Evolutionary conservation across 2,329 filamentous ascomycete species (phyloP).

Genomic region (Polytolypa hystricis): DNA sequence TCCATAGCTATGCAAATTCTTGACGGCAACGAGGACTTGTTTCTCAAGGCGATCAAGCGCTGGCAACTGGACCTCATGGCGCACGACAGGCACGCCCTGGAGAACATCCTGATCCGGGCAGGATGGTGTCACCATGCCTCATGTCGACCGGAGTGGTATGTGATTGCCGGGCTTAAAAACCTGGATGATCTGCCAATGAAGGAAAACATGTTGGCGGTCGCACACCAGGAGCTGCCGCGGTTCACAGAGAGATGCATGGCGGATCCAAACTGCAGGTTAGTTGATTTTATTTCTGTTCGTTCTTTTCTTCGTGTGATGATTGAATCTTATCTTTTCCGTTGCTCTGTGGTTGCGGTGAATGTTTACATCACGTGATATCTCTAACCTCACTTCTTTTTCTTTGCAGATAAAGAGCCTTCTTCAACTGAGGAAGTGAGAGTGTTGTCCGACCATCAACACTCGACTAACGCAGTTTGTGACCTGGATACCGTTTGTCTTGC

Average conservation of each 20-base stretch:
- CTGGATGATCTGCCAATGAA: constrained; percentile 1
- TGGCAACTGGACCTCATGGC: constrained; percentile 6
- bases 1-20: constrained; percentile 5
- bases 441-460: too few species aligned
- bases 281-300: not conserved
- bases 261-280: constrained; percentile 4
- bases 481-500: too few species aligned
- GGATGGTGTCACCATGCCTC: constrained; percentile 6
- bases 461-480: too few species aligned
- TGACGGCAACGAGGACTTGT: constrained; percentile 9
- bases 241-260: not conserved
- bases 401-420: too few species aligned
- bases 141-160: constrained; percentile 1
- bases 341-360: too few species aligned
- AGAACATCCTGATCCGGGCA: constrained; percentile 6
- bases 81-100: constrained; percentile 1
- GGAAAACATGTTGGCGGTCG: not conserved
- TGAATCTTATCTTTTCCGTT: too few species aligned
- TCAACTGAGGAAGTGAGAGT: too few species aligned
- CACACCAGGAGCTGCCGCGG: constrained; percentile 4
- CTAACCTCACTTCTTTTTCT: too few species aligned
- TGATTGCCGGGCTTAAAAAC: constrained; percentile 1
- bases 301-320: not conserved
- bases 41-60: constrained; percentile 5
- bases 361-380: too few species aligned